Evolutionary conservation across 2,329 filamentous ascomycete genomes (phyloP).

Genomic region (Cladosporium cucumerinum): DNA sequence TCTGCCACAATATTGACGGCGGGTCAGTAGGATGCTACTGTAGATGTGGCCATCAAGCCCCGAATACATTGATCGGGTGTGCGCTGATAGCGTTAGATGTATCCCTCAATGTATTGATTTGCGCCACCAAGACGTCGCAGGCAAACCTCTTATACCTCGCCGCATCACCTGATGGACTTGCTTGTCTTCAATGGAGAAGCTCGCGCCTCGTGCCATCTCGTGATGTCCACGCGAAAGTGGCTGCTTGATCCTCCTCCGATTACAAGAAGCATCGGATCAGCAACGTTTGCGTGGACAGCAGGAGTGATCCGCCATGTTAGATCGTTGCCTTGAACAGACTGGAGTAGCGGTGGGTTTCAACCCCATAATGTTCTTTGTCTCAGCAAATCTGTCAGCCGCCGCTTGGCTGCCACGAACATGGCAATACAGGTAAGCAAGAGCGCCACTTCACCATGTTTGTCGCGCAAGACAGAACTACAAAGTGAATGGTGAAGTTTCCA

Average conservation of each 20-base stretch:
- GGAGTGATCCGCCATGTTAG: not conserved
- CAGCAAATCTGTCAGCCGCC: not conserved
- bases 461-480: not conserved
- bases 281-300: not conserved
- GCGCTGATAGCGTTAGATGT: not conserved
- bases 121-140: not conserved
- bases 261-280: not conserved
- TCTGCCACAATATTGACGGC: not conserved
- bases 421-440: not conserved
- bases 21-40: not conserved
- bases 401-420: not conserved
- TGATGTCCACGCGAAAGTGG: not conserved
- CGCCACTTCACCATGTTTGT: constrained; percentile 14
- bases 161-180: not conserved
- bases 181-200: not conserved
- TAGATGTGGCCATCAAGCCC: not conserved
- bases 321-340: not conserved
- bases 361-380: not conserved
- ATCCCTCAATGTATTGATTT: not conserved
- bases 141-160: not conserved
- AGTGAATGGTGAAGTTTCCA: constrained; percentile 1
- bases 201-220: not conserved
- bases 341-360: not conserved
- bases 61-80: not conserved
- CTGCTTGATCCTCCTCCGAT: not conserved